These are phyloP conservation scores for Argentina anserina DNA, from an alignment of 306 rosid species.

Conservation along the genomic window DNA sequence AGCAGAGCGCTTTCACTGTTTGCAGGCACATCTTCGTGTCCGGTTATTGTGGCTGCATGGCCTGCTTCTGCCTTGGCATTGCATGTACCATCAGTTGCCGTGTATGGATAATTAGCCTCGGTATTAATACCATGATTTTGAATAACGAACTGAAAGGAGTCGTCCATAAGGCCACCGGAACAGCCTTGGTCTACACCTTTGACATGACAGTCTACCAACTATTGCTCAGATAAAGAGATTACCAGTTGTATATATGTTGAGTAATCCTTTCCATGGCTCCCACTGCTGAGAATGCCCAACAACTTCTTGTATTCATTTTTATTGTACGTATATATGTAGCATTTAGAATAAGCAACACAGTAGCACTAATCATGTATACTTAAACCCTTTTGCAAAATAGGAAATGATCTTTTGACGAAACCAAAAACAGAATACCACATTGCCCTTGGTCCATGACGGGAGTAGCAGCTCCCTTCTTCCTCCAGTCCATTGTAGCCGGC, in stretches of 20 bases:
- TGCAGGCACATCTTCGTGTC: background rate
- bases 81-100: constrained; percentile 1
- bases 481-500: constrained; percentile 38
- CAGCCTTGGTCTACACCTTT: background rate
- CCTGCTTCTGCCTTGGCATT: background rate
- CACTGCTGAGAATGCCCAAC: constrained; percentile 40
- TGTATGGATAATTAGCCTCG: constrained; percentile 32
- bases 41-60: background rate
- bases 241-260: background rate
- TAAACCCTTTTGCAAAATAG: too few species aligned
- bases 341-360: too few species aligned
- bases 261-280: background rate
- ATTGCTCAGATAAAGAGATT: background rate
- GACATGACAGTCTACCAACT: background rate
- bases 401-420: too few species aligned
- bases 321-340: too few species aligned
- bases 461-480: constrained; percentile 2
- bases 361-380: too few species aligned
- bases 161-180: background rate
- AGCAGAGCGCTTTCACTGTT: background rate
- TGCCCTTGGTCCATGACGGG: constrained; percentile 1
- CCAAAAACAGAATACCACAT: constrained; percentile 23
- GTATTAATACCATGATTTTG: constrained; percentile 34
- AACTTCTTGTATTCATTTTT: constrained; percentile 16
- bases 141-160: background rate